Evolutionary conservation across 2,329 filamentous ascomycete species (phyloP).

Genomic region (Tolypocladium tropicale): DNA sequence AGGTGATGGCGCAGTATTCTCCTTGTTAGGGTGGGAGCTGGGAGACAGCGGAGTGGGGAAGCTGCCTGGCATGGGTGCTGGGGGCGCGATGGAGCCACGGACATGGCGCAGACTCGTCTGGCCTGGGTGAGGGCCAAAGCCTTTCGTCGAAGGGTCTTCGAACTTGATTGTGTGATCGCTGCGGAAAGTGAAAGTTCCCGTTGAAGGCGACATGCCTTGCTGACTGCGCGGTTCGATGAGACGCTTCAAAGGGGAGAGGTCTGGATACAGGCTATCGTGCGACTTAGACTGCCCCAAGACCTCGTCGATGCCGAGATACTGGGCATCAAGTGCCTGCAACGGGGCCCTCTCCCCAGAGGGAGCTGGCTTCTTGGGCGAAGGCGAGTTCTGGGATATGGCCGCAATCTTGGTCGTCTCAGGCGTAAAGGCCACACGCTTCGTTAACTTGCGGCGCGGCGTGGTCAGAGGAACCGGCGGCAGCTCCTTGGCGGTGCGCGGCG

Average conservation of each 20-base stretch:
- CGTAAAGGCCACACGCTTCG: slow-evolving; percentile 74
- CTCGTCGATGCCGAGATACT: slow-evolving; percentile 19
- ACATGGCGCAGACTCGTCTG: slow-evolving; percentile 53
- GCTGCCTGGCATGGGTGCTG: slow-evolving; percentile 41
- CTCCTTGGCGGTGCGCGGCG: slow-evolving; percentile 36
- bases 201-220: slow-evolving; percentile 27
- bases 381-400: slow-evolving; percentile 35
- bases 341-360: slow-evolving; percentile 32
- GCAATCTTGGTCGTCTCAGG: slow-evolving; percentile 53
- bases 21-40: slow-evolving; percentile 37
- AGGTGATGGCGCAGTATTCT: slow-evolving; percentile 36
- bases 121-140: slow-evolving; percentile 48
- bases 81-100: slow-evolving; percentile 36
- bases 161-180: slow-evolving; percentile 56
- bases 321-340: slow-evolving; percentile 9
- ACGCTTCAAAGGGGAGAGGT: slow-evolving; percentile 33
- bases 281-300: slow-evolving; percentile 14
- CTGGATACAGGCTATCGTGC: slow-evolving; percentile 39
- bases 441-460: slow-evolving; percentile 55
- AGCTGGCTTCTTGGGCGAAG: slow-evolving; percentile 43
- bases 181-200: slow-evolving; percentile 55
- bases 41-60: slow-evolving; percentile 32
- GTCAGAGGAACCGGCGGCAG: slow-evolving; percentile 43
- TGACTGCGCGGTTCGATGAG: slow-evolving; percentile 16
- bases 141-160: slow-evolving; percentile 32